Conservation (phyloP, 495 filamentous ascomycete genomes). For the Xylaria castorea region DNA sequence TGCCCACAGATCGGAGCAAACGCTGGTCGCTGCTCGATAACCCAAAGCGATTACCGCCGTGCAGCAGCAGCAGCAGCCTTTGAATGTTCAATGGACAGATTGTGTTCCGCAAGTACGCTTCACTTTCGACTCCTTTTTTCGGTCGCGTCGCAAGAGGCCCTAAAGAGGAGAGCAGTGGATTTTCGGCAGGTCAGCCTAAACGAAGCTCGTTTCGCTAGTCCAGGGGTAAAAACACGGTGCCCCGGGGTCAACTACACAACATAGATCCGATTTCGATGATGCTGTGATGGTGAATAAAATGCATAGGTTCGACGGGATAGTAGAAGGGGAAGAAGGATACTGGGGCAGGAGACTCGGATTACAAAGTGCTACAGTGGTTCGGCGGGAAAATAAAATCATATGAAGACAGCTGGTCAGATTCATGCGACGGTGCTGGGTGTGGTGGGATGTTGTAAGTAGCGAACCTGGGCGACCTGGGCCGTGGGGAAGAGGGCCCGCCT, state of each 20-base stretch:
- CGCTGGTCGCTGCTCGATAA: conserved; percentile 19
- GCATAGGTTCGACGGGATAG: conserved; percentile 8
- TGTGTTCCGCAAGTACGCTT: not conserved
- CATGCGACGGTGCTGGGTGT: conserved; percentile 25
- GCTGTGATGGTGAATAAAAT: conserved; percentile 20
- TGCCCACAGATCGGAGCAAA: conserved; percentile 19
- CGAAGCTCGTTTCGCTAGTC: conserved; percentile 26
- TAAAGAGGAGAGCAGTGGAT: not conserved
- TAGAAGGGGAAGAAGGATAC: not conserved
- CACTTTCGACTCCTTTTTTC: not conserved
- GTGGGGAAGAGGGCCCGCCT: conserved; percentile 21
- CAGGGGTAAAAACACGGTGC: conserved; percentile 23
- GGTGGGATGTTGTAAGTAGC: conserved; percentile 22
- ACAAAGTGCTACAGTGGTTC: conserved; percentile 13
- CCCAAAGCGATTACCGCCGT: not conserved
- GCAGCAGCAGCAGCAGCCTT: not conserved
- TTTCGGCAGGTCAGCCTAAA: conserved; percentile 2
- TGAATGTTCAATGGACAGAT: not conserved
- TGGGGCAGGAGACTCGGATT: not conserved
- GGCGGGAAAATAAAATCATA: conserved; percentile 18
- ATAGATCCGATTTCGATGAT: conserved; percentile 1
- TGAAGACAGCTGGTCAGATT: conserved; percentile 29
- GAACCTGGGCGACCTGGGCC: not conserved
- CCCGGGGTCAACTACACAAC: conserved; percentile 3
- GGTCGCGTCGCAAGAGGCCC: not conserved